phyloP scores from a whole-genome alignment of 1,284 basidiomycete species.

The Volvariella volvacea region DNA sequence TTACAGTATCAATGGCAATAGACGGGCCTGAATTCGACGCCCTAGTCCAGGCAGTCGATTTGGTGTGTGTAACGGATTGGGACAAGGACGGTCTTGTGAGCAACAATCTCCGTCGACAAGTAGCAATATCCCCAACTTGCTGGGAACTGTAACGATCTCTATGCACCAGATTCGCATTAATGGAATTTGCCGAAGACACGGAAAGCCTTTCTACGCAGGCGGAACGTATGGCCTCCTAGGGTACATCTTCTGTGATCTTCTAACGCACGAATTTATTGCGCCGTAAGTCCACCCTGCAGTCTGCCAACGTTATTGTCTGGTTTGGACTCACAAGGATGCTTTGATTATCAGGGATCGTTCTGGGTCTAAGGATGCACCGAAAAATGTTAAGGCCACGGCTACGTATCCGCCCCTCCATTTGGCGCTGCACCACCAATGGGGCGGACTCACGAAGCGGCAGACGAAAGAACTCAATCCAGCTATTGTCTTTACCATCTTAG shows the following conservation, averaged over 20 bases:
- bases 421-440: slow-evolving; percentile 69
- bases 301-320: neutral
- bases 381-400: slow-evolving; percentile 56
- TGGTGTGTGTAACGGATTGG: slow-evolving; percentile 82
- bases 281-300: slow-evolving; percentile 46
- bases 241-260: slow-evolving; percentile 91
- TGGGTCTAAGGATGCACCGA: slow-evolving; percentile 53
- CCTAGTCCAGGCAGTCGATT: slow-evolving; percentile 60
- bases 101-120: slow-evolving; percentile 9
- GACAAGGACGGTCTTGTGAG: slow-evolving; percentile 65
- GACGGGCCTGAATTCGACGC: slow-evolving; percentile 50
- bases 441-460: slow-evolving; percentile 59
- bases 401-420: slow-evolving; percentile 59
- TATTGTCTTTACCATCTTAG: slow-evolving; percentile 63
- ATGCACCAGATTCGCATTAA: slow-evolving; percentile 66
- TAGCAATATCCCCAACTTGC: slow-evolving; percentile 8
- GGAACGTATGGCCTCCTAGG: slow-evolving; percentile 89
- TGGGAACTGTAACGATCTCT: slow-evolving; percentile 8
- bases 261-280: slow-evolving; percentile 79
- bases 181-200: slow-evolving; percentile 60
- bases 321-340: slow-evolving; percentile 4
- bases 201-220: slow-evolving; percentile 82
- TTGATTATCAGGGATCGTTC: slow-evolving; percentile 49
- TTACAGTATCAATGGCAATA: slow-evolving; percentile 44
- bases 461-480: slow-evolving; percentile 77